A percentile compares a stretch with the other conserved stretches of the same genome.
Evolutionary conservation across 164 flowering plant species (phyloP).

Genomic region (Aristolochia californica): DNA sequence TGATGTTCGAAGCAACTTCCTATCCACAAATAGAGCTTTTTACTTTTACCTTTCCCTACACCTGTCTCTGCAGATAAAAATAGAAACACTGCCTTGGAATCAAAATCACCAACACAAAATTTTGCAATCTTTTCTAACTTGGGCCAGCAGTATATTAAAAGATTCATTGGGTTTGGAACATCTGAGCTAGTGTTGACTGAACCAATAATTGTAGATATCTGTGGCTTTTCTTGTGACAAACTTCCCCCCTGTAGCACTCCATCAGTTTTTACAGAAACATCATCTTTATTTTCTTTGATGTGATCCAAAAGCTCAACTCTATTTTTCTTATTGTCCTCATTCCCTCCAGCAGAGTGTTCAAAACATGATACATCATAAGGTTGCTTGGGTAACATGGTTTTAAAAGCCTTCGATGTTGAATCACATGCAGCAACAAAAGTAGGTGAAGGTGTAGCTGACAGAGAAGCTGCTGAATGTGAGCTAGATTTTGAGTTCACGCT

Average conservation of each 20-base stretch:
- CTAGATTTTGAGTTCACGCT: slow-evolving; percentile 31
- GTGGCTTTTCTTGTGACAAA: background rate
- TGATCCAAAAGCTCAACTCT: slow-evolving; percentile 16
- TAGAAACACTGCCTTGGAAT: slow-evolving; percentile 34
- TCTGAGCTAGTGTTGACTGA: slow-evolving; percentile 2
- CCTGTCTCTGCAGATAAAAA: slow-evolving; percentile 16
- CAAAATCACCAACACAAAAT: slow-evolving; percentile 17
- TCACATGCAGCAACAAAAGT: slow-evolving; percentile 71
- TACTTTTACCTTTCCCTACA: too few relatives aligned
- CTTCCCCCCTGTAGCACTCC: background rate
- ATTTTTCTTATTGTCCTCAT: slow-evolving; percentile 8
- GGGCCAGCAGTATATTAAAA: slow-evolving; percentile 33
- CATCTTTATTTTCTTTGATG: slow-evolving; percentile 4
- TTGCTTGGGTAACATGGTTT: slow-evolving; percentile 22
- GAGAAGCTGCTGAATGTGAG: slow-evolving; percentile 55
- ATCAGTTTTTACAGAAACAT: background rate
- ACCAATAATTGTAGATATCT: slow-evolving; percentile 2
- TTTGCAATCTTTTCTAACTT: slow-evolving; percentile 27
- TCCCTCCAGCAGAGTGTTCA: slow-evolving; percentile 14
- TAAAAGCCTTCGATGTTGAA: slow-evolving; percentile 41
- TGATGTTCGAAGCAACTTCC: slow-evolving; percentile 21
- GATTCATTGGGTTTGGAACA: slow-evolving; percentile 6
- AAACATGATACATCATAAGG: slow-evolving; percentile 18
- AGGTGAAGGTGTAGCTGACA: slow-evolving; percentile 63
- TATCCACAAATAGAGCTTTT: slow-evolving; percentile 35